Evolutionary conservation across 164 flowering plant species (phyloP), one percentile per base, ranked within the genome.

Genomic region (Berberis thunbergii): DNA sequence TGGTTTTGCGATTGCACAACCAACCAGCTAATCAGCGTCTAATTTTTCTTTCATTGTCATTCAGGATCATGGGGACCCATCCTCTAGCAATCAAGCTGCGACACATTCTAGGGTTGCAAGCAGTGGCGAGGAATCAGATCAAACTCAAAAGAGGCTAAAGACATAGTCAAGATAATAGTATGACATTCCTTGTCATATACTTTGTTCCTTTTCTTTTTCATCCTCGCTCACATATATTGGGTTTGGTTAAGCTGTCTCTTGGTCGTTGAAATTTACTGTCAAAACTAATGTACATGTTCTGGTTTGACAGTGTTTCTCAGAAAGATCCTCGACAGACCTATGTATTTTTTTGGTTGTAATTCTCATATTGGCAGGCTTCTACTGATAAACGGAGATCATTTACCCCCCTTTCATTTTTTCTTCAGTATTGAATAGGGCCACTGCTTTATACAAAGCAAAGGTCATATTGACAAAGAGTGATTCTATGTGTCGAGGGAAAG

Each of bases 121-220:
- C 69, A 72, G 73, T 6, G 75, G 78, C 9, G 82, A 76, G 11
- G 86, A 80, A 12, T 75, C 79, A 0, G 84, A 86, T 62, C 87
- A 79, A 63, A 70, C 82, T 62, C 83, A 76, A 13, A 89, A 92
- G 84, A 86, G 86, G 81, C 77, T 71, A 45, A 87, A 79, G 77
- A 76, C 77, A 12, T 67, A 78, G 70, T 76, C 69, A 66, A 73
- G 68, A 69, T 78, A 57, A 6, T 52, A 77, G 77, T 64, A 64
- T 41, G 40, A 52, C 56, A 57, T 38, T 45, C 68, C 46, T 46
- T 58, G 13, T 43, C 58, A 56, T 73, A 65, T 64, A 65, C n/a
- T 48, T 69, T 64, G 44, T 64, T 26, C 49, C 43, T 41, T 38
- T 59, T 43, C 54, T 49, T 54, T 49, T 2, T 49, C 42, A 40